A percentile compares a stretch with the other conserved stretches of the same genome.
Evolutionary conservation across 116 monocot genomes (phyloP).

Genomic region (Cymodocea nodosa): DNA sequence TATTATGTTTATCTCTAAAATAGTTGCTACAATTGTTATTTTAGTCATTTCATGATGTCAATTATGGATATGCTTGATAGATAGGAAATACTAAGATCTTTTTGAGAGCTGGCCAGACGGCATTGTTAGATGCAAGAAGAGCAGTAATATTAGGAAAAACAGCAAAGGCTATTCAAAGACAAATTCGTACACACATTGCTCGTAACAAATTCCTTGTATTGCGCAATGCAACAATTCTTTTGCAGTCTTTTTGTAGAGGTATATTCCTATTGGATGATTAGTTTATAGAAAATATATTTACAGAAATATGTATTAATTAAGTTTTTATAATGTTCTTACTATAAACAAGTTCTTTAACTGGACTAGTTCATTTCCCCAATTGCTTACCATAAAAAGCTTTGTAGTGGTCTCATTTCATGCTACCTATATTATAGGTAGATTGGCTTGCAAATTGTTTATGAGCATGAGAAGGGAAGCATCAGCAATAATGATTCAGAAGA

Average conservation of each 20-base stretch:
- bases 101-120: slow-evolving; percentile 93
- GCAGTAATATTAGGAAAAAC: slow-evolving; percentile 64
- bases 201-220: slow-evolving; percentile 59
- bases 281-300: too few species aligned
- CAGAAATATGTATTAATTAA: neutral
- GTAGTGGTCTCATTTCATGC: neutral
- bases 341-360: too few species aligned
- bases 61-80: slow-evolving; percentile 15
- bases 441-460: slow-evolving; percentile 70
- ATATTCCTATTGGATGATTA: too few species aligned
- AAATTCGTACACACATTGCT: slow-evolving; percentile 62
- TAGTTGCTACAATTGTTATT: too few species aligned
- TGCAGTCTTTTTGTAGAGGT: slow-evolving; percentile 82
- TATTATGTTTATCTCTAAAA: too few species aligned
- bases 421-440: slow-evolving; percentile 34
- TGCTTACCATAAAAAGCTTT: neutral
- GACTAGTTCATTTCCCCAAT: too few species aligned
- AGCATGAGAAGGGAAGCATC: slow-evolving; percentile 63
- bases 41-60: too few species aligned
- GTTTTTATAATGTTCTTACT: too few species aligned
- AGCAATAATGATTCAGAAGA: slow-evolving; percentile 80
- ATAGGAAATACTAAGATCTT: slow-evolving; percentile 81
- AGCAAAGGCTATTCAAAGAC: slow-evolving; percentile 54
- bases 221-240: slow-evolving; percentile 46
- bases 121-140: slow-evolving; percentile 80